A percentile compares a stretch with the other conserved stretches of the same genome.
Evolutionary conservation across 208 protist genomes (phyloP).

Genomic region (Endotrypanum monterogeii): DNA sequence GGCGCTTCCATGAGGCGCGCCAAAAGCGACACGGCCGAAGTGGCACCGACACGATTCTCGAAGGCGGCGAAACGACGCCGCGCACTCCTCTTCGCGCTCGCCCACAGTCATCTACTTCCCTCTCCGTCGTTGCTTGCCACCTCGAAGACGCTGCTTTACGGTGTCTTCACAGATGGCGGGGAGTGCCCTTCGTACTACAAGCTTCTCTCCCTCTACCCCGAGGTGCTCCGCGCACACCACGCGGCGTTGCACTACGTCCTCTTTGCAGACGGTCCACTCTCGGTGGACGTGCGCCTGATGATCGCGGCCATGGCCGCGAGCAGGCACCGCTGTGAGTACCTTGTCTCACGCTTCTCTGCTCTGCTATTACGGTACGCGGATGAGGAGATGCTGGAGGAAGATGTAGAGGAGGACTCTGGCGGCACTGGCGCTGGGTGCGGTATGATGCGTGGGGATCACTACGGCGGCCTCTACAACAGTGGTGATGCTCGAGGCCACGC

Average conservation of each 20-base stretch:
- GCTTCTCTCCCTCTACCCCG: slow-evolving; percentile 61
- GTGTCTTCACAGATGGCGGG: slow-evolving; percentile 59
- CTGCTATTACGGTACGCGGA: slow-evolving; percentile 60
- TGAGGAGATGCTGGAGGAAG: slow-evolving; percentile 29
- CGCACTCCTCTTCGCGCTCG: slow-evolving; percentile 48
- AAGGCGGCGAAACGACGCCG: slow-evolving; percentile 29
- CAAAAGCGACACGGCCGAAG: not conserved
- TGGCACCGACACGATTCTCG: slow-evolving; percentile 4
- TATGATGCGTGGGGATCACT: not conserved
- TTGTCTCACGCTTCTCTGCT: slow-evolving; percentile 69
- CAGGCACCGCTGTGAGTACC: slow-evolving; percentile 81
- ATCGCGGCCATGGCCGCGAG: slow-evolving; percentile 80
- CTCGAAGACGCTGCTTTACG: slow-evolving; percentile 53
- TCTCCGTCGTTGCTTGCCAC: slow-evolving; percentile 26
- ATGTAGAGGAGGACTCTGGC: slow-evolving; percentile 15
- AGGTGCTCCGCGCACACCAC: slow-evolving; percentile 74
- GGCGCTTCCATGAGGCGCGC: not conserved
- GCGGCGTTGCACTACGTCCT: slow-evolving; percentile 58
- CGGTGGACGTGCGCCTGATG: slow-evolving; percentile 77
- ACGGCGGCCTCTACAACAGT: slow-evolving; percentile 12
- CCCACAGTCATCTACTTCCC: slow-evolving; percentile 36
- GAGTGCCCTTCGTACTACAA: slow-evolving; percentile 75
- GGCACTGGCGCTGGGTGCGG: not conserved
- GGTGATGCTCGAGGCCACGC: not conserved
- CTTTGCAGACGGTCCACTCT: slow-evolving; percentile 78